These are phyloP conservation scores for Stachybotrys echinatus DNA, from an alignment of 2,329 filamentous ascomycete species.

Conservation along the genomic window DNA sequence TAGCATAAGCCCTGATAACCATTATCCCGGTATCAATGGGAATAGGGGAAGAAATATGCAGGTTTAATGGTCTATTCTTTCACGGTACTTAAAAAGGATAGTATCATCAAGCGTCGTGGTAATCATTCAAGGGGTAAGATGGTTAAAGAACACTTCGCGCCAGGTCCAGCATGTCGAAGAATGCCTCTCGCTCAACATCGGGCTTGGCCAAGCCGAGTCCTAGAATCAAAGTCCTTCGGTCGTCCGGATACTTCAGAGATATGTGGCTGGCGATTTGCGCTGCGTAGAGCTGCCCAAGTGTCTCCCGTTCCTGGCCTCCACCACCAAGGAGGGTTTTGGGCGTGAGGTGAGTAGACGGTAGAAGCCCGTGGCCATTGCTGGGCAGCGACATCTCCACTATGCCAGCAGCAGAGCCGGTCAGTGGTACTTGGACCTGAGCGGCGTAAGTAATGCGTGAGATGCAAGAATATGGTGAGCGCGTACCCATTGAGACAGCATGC, in stretches of 20 bases:
- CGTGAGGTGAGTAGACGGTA: constrained; percentile 78
- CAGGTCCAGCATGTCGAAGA: constrained; percentile 62
- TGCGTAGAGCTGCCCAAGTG: constrained; percentile 80
- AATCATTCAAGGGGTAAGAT: no score
- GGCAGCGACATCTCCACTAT: constrained; percentile 55
- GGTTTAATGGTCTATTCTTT: no score
- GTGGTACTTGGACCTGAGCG: constrained; percentile 68
- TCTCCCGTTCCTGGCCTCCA: constrained; percentile 73
- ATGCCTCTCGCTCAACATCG: constrained; percentile 47
- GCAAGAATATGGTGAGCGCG: constrained; percentile 16
- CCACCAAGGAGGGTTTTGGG: constrained; percentile 84
- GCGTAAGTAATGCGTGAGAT: background rate
- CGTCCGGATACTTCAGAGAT: constrained; percentile 62
- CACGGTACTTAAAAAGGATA: no score
- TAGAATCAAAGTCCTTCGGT: constrained; percentile 55
- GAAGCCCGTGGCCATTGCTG: constrained; percentile 37
- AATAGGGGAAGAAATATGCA: no score
- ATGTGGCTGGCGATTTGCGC: constrained; percentile 84
- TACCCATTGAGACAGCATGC: constrained; percentile 89
- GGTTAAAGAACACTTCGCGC: constrained; percentile 47
- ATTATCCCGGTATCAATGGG: no score
- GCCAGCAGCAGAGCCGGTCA: constrained; percentile 62
- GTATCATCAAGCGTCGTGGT: no score
- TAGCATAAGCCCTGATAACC: no score
- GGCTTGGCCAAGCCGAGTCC: constrained; percentile 53